Base-by-base conservation (phyloP, 495 filamentous ascomycete species). In the Aspergillus panamensis region DNA sequence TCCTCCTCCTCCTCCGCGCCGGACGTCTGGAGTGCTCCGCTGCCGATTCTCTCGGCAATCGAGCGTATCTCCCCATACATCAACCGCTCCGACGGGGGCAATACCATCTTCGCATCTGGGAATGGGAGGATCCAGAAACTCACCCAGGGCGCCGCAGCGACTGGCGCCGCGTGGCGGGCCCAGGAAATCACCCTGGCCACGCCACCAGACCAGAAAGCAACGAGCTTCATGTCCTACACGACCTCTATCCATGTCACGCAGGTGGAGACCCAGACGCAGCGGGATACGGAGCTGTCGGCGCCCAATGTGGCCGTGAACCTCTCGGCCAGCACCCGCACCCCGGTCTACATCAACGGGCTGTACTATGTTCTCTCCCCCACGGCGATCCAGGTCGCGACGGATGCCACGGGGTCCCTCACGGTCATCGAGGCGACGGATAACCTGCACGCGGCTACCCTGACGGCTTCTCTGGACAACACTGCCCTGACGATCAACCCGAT, bases 91-190 rank as follows among this genome's bases (percentile, higher is more conserved):
- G 55, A 57, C 25, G 47, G 55, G 1, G 55, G 55, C 3, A 57
- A 57, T 25, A 57, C 55, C 8, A 42, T 57, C 19, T 57, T 57
- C 29, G 35, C 47, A 25, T 14, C 47, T 6, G 55, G 55, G 0
- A 21, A 31, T 43, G 37, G 37, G 14, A 40, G 29, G 35, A 8
- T 57, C 10, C 17, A 19, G 6, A 44, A 19, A 9, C 12, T 57
- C 0, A 51, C 10, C 6, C 55, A 57, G 45, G 47, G 35, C 10
- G 6, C 17, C 12, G 29, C 45, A 30, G 16, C 5, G 6, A 35
- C 39, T 4, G 39, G 1, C 1, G 31, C 8, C 13, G 6, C 32
- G 3, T 50, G 25, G 48, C 21, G 19, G 6, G 20, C 40, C 4
- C 19, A 33, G n/a, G 9, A 53, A 10, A 53, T 53, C 9, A 29